Evolutionary conservation across 2,329 filamentous ascomycete genomes (phyloP), one percentile per base, ranked within the genome.

Genomic region (Cephalotrichum gorgonifer): DNA sequence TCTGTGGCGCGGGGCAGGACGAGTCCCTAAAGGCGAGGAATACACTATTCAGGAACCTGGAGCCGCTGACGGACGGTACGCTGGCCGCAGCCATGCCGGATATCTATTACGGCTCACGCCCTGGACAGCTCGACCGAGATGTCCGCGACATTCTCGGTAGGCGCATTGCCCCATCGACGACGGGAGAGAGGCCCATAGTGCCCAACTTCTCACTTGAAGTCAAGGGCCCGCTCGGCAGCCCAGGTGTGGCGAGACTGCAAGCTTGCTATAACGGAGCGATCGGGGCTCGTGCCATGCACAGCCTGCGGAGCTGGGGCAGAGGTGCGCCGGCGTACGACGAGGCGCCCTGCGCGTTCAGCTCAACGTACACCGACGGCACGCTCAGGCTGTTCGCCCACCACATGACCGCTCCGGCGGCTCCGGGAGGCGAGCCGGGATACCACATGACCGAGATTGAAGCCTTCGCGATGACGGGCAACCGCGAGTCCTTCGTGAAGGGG

Each of bases 201-300:
- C 67, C 66, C 3, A 70, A 72, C 54, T 67, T 70, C 51, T 71
- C 72, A 50, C 25, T 71, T 1, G 64, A 64, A 46, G 62, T 55
- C 0, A 72, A 72, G 52, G 64, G 62, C 1, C 65, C 62, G 9
- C 48, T 62, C 49, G 62, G 63, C 4, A 57, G 52, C 39, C 7
- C 48, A 6, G 58, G 50, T 7, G 63, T 65, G 6, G 63, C 59
- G 11, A 55, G 14, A 38, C 58, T 60, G 27, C 66, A 70, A 51
- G 65, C 61, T 47, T 58, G 57, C 45, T 63, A 67, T 43, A 59
- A 71, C 50, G 64, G 67, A 41, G 65, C 66, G 3, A 44, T 58
- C 22, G 65, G 65, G 33, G 56, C 64, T 26, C 61, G 64, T 26
- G 65, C 53, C 9, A 67, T 71, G 51, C 60, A 67, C 46, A 56